Conservation (phyloP, 169 alveolate species). For the Miamiensis avidus region DNA sequence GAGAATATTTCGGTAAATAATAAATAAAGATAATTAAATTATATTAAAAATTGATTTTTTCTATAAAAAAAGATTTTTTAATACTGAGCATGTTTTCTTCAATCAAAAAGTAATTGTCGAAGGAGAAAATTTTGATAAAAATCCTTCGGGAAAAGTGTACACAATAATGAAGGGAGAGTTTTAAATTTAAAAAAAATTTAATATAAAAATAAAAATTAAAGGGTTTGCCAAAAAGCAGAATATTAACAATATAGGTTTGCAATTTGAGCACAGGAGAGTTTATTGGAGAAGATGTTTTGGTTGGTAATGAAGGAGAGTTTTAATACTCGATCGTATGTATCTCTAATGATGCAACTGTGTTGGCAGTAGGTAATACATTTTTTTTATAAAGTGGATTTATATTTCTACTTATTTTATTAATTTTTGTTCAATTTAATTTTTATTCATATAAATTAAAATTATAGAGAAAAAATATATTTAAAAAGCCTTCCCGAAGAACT, state of each 20-base stretch:
- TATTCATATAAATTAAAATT: too few species aligned
- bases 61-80: neutral
- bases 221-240: neutral
- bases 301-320: too few species aligned
- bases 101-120: neutral
- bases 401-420: too few species aligned
- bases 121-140: neutral
- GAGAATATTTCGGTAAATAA: neutral
- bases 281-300: neutral
- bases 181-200: too few species aligned
- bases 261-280: neutral
- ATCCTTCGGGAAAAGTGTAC: neutral
- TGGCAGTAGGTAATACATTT: neutral
- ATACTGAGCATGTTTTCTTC: neutral
- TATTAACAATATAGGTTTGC: too few species aligned
- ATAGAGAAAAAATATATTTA: too few species aligned
- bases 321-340: neutral
- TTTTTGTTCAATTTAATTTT: too few species aligned
- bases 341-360: neutral
- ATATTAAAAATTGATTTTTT: too few species aligned
- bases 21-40: too few species aligned
- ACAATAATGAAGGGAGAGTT: neutral
- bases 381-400: too few species aligned
- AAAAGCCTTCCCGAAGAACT: too few species aligned
- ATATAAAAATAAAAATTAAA: too few species aligned